Evolutionary conservation across 176 grass and related monocot species (phyloP).

Genomic region (Carex kokanica): DNA sequence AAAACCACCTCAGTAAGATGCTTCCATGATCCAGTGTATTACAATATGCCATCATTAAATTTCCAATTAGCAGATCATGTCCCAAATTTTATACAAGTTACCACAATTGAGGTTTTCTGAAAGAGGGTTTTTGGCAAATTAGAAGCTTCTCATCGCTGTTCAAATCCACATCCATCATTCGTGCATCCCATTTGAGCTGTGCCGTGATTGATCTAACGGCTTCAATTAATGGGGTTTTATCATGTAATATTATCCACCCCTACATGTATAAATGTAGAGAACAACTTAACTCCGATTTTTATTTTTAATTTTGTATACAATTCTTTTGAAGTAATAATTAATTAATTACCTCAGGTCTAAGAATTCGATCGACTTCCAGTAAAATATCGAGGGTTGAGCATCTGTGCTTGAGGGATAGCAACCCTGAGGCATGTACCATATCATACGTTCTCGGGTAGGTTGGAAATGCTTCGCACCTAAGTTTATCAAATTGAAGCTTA

Average conservation of each 20-base stretch:
- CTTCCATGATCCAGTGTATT: background rate
- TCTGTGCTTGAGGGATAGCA: constrained; percentile 71
- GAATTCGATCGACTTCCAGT: constrained; percentile 85
- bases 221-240: constrained; percentile 66
- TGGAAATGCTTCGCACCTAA: constrained; percentile 95
- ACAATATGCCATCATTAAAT: background rate
- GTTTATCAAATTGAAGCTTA: constrained; percentile 23
- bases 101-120: constrained; percentile 47
- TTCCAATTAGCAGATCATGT: background rate
- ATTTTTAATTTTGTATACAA: background rate
- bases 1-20: background rate
- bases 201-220: constrained; percentile 59
- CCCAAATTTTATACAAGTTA: background rate
- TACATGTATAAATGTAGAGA: constrained; percentile 29
- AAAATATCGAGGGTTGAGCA: constrained; percentile 84
- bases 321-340: constrained; percentile 21
- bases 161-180: constrained; percentile 67
- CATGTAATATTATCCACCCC: constrained; percentile 89
- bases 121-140: constrained; percentile 79
- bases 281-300: background rate
- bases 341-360: constrained; percentile 78
- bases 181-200: constrained; percentile 84
- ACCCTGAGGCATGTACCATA: constrained; percentile 89
- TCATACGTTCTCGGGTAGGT: constrained; percentile 94
- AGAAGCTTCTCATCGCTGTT: constrained; percentile 85